Base-by-base conservation (phyloP, 345 rosid species). In the Brassica rapa region DNA sequence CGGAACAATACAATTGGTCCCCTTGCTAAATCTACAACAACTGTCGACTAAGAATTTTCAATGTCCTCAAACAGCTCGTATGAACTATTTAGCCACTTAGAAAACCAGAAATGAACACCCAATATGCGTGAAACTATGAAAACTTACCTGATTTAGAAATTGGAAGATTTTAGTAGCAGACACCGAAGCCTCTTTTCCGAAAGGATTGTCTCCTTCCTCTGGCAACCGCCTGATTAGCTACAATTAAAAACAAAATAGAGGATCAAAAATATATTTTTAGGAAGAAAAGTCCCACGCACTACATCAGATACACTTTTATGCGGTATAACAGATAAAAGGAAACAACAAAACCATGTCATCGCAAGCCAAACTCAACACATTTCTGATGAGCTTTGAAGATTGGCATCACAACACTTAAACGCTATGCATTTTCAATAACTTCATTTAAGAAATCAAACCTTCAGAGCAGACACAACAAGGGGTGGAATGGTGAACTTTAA, bases 401-500 rank as follows among this genome's bases (percentile, higher is more conserved):
- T 53, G 27, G 51, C 71, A 74, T 41, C 11, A 55, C 8, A 62
- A 21, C 32, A 61, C 27, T 25, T 4, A 55, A 27, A 5, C 56
- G 16, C 63, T 30, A 70, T 63, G 51, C 29, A 41, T 46, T 62
- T 80, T 64, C 60, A 72, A 51, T 60, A 67, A 49, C 37, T 77
- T 27, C 1, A 4, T 33, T 66, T 16, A 41, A 12, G 35, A 71
- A 70, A 74, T 59, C 90, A 82, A 72, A 95, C 99, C 98, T 93
- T 91, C 51, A 91, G 87, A 78, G 92, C 85, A 61, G 94, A 88
- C 80, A 93, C 88, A 60, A 91, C 91, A 84, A 95, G 94, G 14
- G 99, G 93, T 78, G 99, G 97, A 86, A 93, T 85, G 68, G 98
- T 95, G 84, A 86, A 95, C 62, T 94, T 89, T 16, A 95, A 86